These are phyloP conservation scores for Stevia rebaudiana DNA, from an alignment of 140 eudicot species.

Conservation along the genomic window DNA sequence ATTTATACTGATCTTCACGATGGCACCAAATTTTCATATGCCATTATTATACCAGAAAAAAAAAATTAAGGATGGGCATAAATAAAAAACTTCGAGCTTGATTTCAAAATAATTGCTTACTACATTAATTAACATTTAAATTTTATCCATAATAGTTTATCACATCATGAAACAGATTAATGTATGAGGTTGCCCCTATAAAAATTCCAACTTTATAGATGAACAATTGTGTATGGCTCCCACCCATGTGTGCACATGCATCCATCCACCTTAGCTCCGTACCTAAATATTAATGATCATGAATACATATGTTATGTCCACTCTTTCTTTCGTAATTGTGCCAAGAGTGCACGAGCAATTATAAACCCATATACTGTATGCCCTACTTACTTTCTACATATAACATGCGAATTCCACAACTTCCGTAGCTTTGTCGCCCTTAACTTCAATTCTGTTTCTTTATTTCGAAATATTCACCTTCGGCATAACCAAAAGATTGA, in stretches of 20 bases:
- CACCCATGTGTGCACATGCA: constrained; percentile 43
- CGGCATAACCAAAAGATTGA: too few species aligned
- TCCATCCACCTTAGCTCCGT: constrained; percentile 25
- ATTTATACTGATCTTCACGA: too few species aligned
- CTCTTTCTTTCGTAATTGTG: constrained; percentile 13
- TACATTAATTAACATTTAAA: too few species aligned
- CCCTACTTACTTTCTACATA: constrained; percentile 28
- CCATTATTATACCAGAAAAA: too few species aligned
- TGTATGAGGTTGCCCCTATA: constrained; percentile 1
- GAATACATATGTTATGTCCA: constrained; percentile 24
- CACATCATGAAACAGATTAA: not conserved
- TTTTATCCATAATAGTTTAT: too few species aligned
- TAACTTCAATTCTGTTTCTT: too few species aligned
- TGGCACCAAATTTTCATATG: too few species aligned
- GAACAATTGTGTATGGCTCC: constrained; percentile 19
- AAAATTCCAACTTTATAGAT: constrained; percentile 12
- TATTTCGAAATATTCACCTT: too few species aligned
- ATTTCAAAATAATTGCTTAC: too few species aligned
- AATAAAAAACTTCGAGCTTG: too few species aligned
- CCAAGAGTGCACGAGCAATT: constrained; percentile 27
- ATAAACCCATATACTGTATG: constrained; percentile 12
- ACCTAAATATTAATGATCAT: constrained; percentile 26
- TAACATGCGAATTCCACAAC: constrained; percentile 31
- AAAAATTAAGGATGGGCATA: too few species aligned
- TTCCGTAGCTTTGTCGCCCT: constrained; percentile 26